Evolutionary conservation across 2,329 filamentous ascomycete species (phyloP), one percentile per base, ranked within the genome.

Genomic region (Canariomyces notabilis): DNA sequence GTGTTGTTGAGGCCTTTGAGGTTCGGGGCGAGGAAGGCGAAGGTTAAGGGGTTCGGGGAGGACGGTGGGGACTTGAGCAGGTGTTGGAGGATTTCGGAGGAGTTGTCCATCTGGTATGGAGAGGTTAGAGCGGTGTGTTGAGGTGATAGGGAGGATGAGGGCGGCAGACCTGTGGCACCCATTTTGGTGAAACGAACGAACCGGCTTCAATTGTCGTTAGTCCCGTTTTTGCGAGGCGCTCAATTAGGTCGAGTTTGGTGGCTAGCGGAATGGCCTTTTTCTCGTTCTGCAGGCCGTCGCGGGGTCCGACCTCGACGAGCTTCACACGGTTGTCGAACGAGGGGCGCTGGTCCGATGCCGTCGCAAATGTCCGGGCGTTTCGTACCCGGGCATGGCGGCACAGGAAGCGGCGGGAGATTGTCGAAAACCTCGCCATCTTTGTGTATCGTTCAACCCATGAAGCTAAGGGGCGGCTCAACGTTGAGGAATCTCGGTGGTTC

Each of bases 231-330:
- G 82, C 79, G 51, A 94, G 69, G 50, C 79, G 72, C 55, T 83
- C 75, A 32, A 94, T 85, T 43, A 94, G 67, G 55, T 89, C 80
- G 45, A 91, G 77, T 66, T 94, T 94, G 2, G 82, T 89, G 6
- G 75, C 72, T 9, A 87, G 70, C 0, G 86, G 72, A 53, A 94
- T 84, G 21, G 73, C 73, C 53, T 72, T 78, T 67, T 85, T 86
- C 70, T 93, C 86, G 61, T 93, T 94, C 63, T 95, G 88, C 43
- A 94, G 69, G n/a, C 88, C 88, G 70, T 94, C 88, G 54, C 88
- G 76, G 26, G 88, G 87, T 7, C 87, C 87, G 52, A 94, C 88
- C 69, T 94, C 88, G 51, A 93, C 83, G 32, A 94, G 82, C 66
- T 73, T 76, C 50, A 81, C 74, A 49, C 59, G 64, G 59, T 70